These are phyloP conservation scores for Chalciporus pseudorubinellus DNA, from an alignment of 768 basidiomycete species.

Conservation along the genomic window DNA sequence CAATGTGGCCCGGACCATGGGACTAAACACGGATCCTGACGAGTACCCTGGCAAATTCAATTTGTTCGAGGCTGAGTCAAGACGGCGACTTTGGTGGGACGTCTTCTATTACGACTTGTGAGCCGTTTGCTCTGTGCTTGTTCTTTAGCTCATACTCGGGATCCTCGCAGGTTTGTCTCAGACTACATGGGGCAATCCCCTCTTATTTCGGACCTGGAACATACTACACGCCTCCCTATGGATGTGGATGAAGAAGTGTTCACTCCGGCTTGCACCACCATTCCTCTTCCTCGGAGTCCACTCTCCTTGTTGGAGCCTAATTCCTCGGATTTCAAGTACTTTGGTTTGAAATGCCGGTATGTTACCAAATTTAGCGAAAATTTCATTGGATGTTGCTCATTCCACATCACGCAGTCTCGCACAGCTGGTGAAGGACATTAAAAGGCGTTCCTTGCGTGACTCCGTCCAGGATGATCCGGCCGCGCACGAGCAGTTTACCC, in stretches of 20 bases:
- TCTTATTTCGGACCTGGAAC: conserved; percentile 53
- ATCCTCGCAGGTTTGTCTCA: conserved; percentile 55
- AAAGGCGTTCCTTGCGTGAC: conserved; percentile 48
- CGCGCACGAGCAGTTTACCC: conserved; percentile 38
- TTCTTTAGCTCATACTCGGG: conserved; percentile 12
- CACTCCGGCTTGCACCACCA: conserved; percentile 41
- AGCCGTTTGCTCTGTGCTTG: conserved; percentile 28
- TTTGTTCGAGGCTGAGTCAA: conserved; percentile 50
- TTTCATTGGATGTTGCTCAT: neutral
- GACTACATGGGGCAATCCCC: conserved; percentile 66
- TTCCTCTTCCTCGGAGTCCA: conserved; percentile 39
- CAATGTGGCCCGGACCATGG: conserved; percentile 61
- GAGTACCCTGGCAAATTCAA: conserved; percentile 46
- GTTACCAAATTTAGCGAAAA: conserved; percentile 11
- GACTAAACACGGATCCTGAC: conserved; percentile 58
- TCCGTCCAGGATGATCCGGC: conserved; percentile 30
- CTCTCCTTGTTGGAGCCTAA: conserved; percentile 26
- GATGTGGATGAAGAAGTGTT: conserved; percentile 58
- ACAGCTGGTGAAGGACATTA: conserved; percentile 60
- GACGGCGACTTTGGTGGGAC: conserved; percentile 75
- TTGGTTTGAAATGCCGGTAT: conserved; percentile 61
- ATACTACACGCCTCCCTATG: conserved; percentile 53
- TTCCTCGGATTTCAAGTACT: conserved; percentile 43
- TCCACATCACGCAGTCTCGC: conserved; percentile 45
- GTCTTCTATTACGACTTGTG: conserved; percentile 76